Conservation (phyloP, 176 grass and related monocot genomes). For the Elymus sibiricus region DNA sequence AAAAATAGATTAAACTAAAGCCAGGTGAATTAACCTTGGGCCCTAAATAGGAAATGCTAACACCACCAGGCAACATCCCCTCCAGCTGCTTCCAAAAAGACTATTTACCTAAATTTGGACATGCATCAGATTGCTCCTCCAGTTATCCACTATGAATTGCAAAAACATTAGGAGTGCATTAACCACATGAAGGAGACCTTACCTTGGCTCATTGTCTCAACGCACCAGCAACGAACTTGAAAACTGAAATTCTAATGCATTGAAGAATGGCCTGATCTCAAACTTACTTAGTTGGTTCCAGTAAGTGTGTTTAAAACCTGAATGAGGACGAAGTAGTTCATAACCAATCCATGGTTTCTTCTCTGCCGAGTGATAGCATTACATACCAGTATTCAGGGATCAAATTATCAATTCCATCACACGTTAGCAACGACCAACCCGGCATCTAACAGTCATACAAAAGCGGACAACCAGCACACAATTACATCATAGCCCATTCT, state of each 20-base stretch:
- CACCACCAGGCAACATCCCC: too few relatives aligned
- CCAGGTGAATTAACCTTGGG: neutral
- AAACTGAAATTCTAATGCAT: neutral
- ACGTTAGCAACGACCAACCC: neutral
- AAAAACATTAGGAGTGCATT: neutral
- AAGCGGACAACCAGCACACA: neutral
- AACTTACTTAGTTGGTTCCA: too few relatives aligned
- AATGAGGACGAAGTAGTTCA: neutral
- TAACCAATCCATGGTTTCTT: neutral
- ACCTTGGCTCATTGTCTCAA: neutral
- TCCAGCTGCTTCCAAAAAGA: neutral
- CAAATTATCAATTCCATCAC: neutral
- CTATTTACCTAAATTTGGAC: neutral
- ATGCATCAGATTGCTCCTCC: neutral
- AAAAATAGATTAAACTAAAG: neutral
- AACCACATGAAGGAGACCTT: neutral
- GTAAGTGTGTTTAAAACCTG: neutral
- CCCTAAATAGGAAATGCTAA: too few relatives aligned
- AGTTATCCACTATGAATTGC: neutral
- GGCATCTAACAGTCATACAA: neutral
- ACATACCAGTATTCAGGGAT: neutral
- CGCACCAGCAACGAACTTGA: neutral
- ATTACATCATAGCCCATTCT: too few relatives aligned
- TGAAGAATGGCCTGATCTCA: too few relatives aligned
- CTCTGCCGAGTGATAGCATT: neutral